Percentiles rank a stretch among this genome's conserved stretches.
phyloP scores from a whole-genome alignment of 2,329 filamentous ascomycete genomes.

The Fonsecaea pedrosoi region DNA sequence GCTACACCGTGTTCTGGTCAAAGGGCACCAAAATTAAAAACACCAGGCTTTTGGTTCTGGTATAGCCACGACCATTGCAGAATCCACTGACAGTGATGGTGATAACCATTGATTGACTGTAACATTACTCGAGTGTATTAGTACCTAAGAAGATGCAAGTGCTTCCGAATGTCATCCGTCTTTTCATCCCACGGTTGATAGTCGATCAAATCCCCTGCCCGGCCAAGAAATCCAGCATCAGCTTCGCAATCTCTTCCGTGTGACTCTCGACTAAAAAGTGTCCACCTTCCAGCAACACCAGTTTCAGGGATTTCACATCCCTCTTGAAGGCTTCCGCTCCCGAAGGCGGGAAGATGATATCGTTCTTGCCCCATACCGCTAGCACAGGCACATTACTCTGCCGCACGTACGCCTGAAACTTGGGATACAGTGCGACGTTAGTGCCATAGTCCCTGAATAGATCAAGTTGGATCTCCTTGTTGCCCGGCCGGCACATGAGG shows the following conservation, averaged over 20 bases:
- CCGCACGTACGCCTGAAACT: conserved; percentile 63
- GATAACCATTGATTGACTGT: neutral
- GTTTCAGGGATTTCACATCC: conserved; percentile 57
- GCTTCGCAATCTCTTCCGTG: conserved; percentile 46
- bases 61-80: too few species aligned
- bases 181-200: neutral
- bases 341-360: conserved; percentile 53
- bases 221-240: conserved; percentile 48
- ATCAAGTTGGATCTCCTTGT: conserved; percentile 62
- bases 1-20: too few species aligned
- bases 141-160: neutral
- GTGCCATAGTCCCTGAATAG: conserved; percentile 64
- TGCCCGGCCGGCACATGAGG: conserved; percentile 58
- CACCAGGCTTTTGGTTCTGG: too few species aligned
- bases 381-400: conserved; percentile 60
- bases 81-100: too few species aligned
- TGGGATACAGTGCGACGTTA: conserved; percentile 62
- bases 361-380: conserved; percentile 65
- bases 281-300: conserved; percentile 61
- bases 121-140: neutral
- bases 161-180: neutral
- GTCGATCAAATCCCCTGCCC: conserved; percentile 23
- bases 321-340: conserved; percentile 63
- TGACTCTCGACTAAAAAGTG: conserved; percentile 62
- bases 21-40: too few species aligned